Evolutionary conservation across 2,329 filamentous ascomycete genomes (phyloP).

Genomic region (Aspergillus sergii): DNA sequence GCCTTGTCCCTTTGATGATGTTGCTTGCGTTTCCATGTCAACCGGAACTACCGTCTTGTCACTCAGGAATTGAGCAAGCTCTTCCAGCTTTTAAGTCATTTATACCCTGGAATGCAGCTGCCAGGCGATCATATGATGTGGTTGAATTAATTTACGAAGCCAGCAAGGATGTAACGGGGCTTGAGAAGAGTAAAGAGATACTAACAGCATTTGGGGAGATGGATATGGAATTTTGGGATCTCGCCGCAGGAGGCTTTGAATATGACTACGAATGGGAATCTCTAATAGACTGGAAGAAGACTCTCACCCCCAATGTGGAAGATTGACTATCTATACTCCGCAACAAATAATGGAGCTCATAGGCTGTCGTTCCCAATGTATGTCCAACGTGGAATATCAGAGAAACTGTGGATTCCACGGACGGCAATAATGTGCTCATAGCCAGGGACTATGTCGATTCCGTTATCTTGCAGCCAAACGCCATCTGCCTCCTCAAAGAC

Average conservation of each 20-base stretch:
- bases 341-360: not conserved
- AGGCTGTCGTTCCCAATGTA: not conserved
- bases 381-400: not conserved
- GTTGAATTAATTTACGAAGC: not conserved
- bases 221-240: not conserved
- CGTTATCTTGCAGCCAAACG: not conserved
- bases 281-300: no score
- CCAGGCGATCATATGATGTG: not conserved
- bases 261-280: no score
- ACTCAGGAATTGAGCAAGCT: not conserved
- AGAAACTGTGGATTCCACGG: not conserved
- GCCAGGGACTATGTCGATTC: slow-evolving; percentile 3
- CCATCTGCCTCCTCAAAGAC: slow-evolving; percentile 1
- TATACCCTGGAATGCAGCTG: not conserved
- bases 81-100: not conserved
- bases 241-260: no score
- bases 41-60: not conserved
- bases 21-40: not conserved
- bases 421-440: not conserved
- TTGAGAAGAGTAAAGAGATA: not conserved
- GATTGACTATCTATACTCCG: not conserved
- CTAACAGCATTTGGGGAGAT: not conserved
- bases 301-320: no score
- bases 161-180: not conserved
- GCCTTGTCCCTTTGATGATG: slow-evolving; percentile 9